These are phyloP conservation scores for Ceratorhiza oryzae-sativae DNA, from an alignment of 1,284 basidiomycete genomes.

Conservation along the genomic window DNA sequence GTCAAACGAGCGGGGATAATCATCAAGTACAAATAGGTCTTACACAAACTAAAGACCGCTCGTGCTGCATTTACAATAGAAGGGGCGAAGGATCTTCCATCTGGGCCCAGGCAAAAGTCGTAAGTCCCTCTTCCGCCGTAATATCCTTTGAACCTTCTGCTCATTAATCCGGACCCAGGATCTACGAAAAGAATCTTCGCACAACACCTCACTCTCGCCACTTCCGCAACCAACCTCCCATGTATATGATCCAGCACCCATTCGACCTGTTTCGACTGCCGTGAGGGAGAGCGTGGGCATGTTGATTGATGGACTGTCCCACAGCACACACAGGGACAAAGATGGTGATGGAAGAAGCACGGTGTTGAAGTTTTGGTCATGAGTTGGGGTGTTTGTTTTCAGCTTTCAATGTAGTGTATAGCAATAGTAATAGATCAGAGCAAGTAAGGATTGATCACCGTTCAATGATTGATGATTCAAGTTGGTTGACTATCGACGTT, in stretches of 20 bases:
- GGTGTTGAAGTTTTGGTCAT: conserved; percentile 36
- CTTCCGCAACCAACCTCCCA: conserved; percentile 76
- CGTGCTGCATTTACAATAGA: conserved; percentile 60
- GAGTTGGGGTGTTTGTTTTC: background rate
- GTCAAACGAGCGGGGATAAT: no score
- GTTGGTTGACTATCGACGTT: conserved; percentile 68
- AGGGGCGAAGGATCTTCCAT: conserved; percentile 56
- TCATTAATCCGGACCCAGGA: conserved; percentile 44
- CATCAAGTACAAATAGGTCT: no score
- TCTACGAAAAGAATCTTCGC: conserved; percentile 74
- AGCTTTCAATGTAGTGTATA: background rate
- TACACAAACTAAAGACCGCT: conserved; percentile 63
- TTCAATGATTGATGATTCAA: background rate
- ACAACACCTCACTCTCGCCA: conserved; percentile 57
- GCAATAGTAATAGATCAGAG: background rate
- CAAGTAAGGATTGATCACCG: no score
- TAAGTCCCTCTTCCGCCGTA: background rate
- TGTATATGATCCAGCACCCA: conserved; percentile 74
- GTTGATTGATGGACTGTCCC: conserved; percentile 56
- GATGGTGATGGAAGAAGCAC: conserved; percentile 3
- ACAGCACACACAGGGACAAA: background rate
- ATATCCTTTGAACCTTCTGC: background rate
- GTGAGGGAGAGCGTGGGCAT: conserved; percentile 73
- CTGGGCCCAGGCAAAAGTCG: conserved; percentile 64
- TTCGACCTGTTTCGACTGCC: conserved; percentile 76